Evolutionary conservation across 2,329 filamentous ascomycete genomes (phyloP), one percentile per base, ranked within the genome.

Genomic region (Thermochaetoides dissita): DNA sequence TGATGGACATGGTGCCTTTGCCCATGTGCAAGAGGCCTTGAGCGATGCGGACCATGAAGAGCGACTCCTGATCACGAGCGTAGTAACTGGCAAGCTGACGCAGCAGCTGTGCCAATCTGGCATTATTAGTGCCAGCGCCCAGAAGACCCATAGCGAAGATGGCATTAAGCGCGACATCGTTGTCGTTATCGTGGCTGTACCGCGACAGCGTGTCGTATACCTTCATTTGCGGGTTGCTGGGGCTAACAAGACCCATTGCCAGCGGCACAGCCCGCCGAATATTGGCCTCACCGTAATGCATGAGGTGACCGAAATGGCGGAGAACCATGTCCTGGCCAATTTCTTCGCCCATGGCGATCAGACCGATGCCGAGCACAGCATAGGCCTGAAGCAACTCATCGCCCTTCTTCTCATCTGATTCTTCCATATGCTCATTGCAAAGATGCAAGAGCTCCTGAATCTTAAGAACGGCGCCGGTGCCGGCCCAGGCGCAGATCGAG

Each of bases 161-260:
- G 56, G 91, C 87, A 59, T 96, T 98, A 63, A 98, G 84, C 34
- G 91, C 91, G 37, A 98, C 91, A 56, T 98, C 91, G 48, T 89
- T 93, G 65, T 98, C 91, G 53, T 91, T 98, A 67, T 98, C 91
- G 73, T 98, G 91, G 50, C 84, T 93, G 72, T 98, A 98, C 57
- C 91, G 75, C 40, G 91, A 98, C 8, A 98, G 71, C 1, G 91
- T 98, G 62, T 98, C 91, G 67, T 98, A 98, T 38, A 98, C 84
- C 72, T 96, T 98, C 89, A 98, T 98, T 62, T 98, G 93, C 8
- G 91, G 91, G 67, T 98, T 98, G 66, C 87, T 95, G 9, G 93
- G 86, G 64, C 85, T 94, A 58, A 98, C 81, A 42, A 98, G 74
- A 56, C 88, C 93, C 86, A 98, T 93, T 28, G 91, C 91, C 42